Evolutionary conservation across 1,284 basidiomycete species (phyloP), one percentile per base, ranked within the genome.

Genomic region (Ganoderma meredithae): DNA sequence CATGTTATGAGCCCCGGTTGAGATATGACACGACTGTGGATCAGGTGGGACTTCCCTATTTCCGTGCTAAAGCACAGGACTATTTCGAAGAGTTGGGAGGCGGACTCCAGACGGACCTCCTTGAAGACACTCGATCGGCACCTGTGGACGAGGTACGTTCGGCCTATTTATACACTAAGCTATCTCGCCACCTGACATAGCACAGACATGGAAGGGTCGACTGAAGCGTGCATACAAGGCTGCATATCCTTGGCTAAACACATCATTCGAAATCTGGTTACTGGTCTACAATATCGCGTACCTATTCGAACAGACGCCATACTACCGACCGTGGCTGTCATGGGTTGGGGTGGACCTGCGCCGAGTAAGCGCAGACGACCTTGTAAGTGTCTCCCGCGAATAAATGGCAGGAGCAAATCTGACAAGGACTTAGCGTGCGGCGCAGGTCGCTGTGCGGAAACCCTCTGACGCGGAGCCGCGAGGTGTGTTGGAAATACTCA

Each of bases 31-130:
- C 6, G 7, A 19, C 39, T 40, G 33, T 36, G 47, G 10, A 52
- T 9, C n/a, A 97, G 92, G 88, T 98, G 58, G 95, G 91, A 3
- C 79, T 99, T 36, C 97, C 97, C 3, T 99, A 98, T 77, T 69
- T 98, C 40, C 87, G 94, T 68, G 92, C 95, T 7, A 97, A 98
- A 78, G 88, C 92, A 1, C 92, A 95, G 55, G 96, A 98, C 75
- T 91, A 95, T 73, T 98, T 92, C 77, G 97, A 99, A 80, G 87
- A 91, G 41, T 80, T 98, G 15, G 96, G 97, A 1, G 97, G 96
- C 22, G 94, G 93, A 1, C 75, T 91, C 6, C 88, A 89, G 69
- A 81, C 83, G 10, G 91, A 93, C 56, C 80, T 94, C 47, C 81
- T 92, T 39, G 88, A 90, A 47, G 90, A 90, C 68, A 84, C 84